Evolutionary conservation across 352 stramenopile genomes (phyloP).

Genomic region (Phytopythium montanum): DNA sequence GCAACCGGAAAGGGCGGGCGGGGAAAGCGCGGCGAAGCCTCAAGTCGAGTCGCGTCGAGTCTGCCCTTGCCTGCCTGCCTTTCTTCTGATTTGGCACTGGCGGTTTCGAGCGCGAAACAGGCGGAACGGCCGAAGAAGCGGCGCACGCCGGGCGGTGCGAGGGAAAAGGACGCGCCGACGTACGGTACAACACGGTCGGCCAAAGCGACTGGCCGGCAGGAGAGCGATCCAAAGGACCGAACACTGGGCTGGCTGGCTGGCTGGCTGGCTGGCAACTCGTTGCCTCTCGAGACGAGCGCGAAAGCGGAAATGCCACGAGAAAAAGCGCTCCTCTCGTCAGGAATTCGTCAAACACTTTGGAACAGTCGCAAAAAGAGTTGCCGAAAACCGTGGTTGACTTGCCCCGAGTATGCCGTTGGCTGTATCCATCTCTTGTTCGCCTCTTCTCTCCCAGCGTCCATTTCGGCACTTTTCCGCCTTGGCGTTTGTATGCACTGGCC

Average conservation of each 20-base stretch:
- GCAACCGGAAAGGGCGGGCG: background rate
- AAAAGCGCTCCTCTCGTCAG: background rate
- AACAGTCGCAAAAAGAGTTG: slow-evolving; percentile 1
- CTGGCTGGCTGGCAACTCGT: no score
- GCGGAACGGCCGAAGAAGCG: slow-evolving; percentile 2
- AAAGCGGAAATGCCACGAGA: background rate
- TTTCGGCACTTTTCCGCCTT: background rate
- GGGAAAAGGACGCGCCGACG: background rate
- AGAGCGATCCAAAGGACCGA: no score
- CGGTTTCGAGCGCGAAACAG: background rate
- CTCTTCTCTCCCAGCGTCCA: background rate
- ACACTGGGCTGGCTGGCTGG: background rate
- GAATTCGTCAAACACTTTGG: background rate
- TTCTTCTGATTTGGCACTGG: slow-evolving; percentile 3
- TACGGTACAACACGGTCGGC: background rate
- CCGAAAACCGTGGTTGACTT: background rate
- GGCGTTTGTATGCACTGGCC: background rate
- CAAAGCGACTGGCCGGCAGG: no score
- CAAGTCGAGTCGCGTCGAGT: no score
- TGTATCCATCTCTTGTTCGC: background rate
- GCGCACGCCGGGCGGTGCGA: background rate
- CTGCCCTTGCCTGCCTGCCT: background rate
- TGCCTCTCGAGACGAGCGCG: background rate
- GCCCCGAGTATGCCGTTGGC: background rate
- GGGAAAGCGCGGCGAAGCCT: background rate